These are phyloP conservation scores for Betula pendula DNA, from an alignment of 306 rosid species.

Conservation along the genomic window DNA sequence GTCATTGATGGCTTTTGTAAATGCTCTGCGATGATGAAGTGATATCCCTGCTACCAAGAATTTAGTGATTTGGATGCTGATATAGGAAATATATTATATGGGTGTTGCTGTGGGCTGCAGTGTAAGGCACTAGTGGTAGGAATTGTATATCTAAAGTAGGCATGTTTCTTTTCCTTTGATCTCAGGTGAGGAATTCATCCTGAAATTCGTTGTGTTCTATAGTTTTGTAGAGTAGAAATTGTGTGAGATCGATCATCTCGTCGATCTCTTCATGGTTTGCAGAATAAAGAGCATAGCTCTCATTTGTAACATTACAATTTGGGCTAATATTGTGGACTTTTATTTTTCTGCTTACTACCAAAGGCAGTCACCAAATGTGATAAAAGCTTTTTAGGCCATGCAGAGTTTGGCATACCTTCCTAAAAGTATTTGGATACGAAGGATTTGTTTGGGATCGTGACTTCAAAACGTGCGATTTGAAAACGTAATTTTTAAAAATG, in stretches of 20 bases:
- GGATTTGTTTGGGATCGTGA: too few relatives aligned
- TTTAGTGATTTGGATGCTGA: background rate
- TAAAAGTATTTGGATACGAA: background rate
- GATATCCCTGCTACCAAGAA: background rate
- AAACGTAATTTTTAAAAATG: too few relatives aligned
- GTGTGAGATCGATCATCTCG: slow-evolving; percentile 9
- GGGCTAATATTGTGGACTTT: background rate
- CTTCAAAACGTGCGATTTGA: too few relatives aligned
- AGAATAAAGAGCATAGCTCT: background rate
- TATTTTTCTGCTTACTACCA: background rate
- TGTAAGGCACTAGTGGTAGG: background rate
- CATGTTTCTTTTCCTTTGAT: background rate
- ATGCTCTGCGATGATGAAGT: slow-evolving; percentile 51
- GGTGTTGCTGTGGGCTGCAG: background rate
- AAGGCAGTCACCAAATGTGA: background rate
- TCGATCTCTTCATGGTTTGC: slow-evolving; percentile 11
- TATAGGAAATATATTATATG: background rate
- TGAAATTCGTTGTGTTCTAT: background rate
- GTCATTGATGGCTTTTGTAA: slow-evolving; percentile 72
- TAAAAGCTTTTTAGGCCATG: background rate
- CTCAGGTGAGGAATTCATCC: background rate
- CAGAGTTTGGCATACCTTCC: background rate
- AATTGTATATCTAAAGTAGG: background rate
- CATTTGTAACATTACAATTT: background rate
- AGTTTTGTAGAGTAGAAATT: background rate